These are phyloP conservation scores for Cladosporium velox DNA, from an alignment of 2,329 filamentous ascomycete genomes.

Conservation along the genomic window DNA sequence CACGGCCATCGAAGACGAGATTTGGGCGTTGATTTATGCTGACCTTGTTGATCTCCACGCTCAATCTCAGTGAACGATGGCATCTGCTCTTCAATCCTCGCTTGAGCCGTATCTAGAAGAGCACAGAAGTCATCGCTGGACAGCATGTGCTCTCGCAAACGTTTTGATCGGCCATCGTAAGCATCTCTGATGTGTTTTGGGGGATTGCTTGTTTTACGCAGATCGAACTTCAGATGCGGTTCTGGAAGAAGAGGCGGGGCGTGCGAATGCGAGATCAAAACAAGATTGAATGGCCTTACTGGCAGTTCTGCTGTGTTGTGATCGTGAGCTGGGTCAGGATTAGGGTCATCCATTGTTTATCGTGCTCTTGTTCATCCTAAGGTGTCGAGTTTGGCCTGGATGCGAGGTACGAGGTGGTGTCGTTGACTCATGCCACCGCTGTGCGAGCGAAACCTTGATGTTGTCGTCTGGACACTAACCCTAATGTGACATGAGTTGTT, in stretches of 20 bases:
- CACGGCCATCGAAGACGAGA: background rate
- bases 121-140: slow-evolving; percentile 17
- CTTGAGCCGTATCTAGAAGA: slow-evolving; percentile 3
- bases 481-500: background rate
- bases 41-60: background rate
- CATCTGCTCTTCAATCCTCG: background rate
- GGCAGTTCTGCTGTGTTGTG: background rate
- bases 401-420: background rate
- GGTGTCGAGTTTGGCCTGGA: too few species aligned
- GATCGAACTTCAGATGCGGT: slow-evolving; percentile 22
- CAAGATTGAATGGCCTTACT: background rate
- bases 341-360: background rate
- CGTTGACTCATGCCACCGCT: background rate
- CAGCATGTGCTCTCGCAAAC: slow-evolving; percentile 24
- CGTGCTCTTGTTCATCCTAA: background rate
- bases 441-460: background rate
- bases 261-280: slow-evolving; percentile 23
- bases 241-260: slow-evolving; percentile 21
- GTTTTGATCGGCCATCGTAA: slow-evolving; percentile 23
- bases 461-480: background rate
- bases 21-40: background rate
- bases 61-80: background rate
- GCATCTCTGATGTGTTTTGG: slow-evolving; percentile 24
- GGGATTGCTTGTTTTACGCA: slow-evolving; percentile 21
- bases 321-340: background rate